These are phyloP conservation scores for Cystobasidium pallidum DNA, from an alignment of 1,284 basidiomycete genomes.

Conservation along the genomic window DNA sequence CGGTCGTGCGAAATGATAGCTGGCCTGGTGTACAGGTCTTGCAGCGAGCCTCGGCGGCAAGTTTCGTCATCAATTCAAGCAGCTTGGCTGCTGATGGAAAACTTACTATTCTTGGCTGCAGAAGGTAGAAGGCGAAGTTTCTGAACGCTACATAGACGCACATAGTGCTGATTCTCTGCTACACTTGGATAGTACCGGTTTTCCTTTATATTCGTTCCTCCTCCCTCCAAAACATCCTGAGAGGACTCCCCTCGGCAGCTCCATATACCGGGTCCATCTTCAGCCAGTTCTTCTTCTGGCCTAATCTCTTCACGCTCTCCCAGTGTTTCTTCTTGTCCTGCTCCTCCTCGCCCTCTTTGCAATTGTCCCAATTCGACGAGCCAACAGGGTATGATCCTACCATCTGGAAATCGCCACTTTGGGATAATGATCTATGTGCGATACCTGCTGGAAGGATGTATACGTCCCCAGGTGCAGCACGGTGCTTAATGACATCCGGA, in stretches of 20 bases:
- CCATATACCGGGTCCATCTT: constrained; percentile 41
- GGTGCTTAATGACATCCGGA: constrained; percentile 32
- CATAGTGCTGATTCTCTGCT: not conserved
- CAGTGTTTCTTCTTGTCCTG: constrained; percentile 15
- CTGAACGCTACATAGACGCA: no score
- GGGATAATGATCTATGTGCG: constrained; percentile 23
- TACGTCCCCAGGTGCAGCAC: constrained; percentile 24
- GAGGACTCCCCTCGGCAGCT: constrained; percentile 4
- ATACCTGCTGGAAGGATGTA: constrained; percentile 39
- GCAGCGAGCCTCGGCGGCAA: not conserved
- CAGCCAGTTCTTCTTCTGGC: constrained; percentile 18
- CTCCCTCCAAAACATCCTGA: constrained; percentile 20
- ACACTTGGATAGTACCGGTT: not conserved
- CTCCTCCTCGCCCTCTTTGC: constrained; percentile 4
- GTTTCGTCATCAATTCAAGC: not conserved
- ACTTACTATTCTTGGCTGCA: not conserved
- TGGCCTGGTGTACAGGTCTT: not conserved
- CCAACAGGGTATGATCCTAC: constrained; percentile 42
- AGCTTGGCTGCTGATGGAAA: not conserved
- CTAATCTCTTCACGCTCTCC: constrained; percentile 24
- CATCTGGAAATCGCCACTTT: constrained; percentile 37
- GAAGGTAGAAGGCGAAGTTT: no score
- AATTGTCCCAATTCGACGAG: constrained; percentile 29
- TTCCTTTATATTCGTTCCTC: no score
- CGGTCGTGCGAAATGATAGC: not conserved